phyloP scores from a whole-genome alignment of 768 basidiomycete genomes.

The Lactarius vividus region DNA sequence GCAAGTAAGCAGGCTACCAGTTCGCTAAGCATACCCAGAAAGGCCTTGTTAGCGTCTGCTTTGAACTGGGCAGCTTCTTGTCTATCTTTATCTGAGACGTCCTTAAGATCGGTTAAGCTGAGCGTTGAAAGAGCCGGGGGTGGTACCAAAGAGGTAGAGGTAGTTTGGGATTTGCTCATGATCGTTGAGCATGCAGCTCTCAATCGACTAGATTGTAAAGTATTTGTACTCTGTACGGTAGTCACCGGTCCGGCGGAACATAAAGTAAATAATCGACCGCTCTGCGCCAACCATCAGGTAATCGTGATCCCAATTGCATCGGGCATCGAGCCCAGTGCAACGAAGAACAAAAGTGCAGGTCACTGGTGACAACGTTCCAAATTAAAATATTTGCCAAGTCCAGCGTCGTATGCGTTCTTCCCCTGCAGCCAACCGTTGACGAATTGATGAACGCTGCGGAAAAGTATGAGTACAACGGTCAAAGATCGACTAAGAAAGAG shows the following conservation, averaged over 20 bases:
- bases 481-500: neutral
- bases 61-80: conserved; percentile 71
- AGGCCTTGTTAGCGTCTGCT: conserved; percentile 85
- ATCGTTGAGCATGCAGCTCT: conserved; percentile 3
- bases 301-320: conserved; percentile 6
- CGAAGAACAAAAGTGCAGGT: neutral
- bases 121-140: conserved; percentile 58
- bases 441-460: conserved; percentile 58
- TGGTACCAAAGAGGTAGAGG: conserved; percentile 50
- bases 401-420: conserved; percentile 48
- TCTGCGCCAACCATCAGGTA: neutral
- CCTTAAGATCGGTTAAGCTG: conserved; percentile 38
- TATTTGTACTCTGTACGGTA: neutral
- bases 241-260: conserved; percentile 7
- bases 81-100: conserved; percentile 69
- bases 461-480: neutral
- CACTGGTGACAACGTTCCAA: conserved; percentile 39
- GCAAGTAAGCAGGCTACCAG: conserved; percentile 9
- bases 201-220: neutral
- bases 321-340: neutral
- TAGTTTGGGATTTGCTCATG: conserved; percentile 41
- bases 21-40: conserved; percentile 50
- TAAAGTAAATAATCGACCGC: neutral
- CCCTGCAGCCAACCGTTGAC: conserved; percentile 72
- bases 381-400: conserved; percentile 68